Conservation (phyloP, 345 rosid genomes). For the Eucalyptus urophylla region DNA sequence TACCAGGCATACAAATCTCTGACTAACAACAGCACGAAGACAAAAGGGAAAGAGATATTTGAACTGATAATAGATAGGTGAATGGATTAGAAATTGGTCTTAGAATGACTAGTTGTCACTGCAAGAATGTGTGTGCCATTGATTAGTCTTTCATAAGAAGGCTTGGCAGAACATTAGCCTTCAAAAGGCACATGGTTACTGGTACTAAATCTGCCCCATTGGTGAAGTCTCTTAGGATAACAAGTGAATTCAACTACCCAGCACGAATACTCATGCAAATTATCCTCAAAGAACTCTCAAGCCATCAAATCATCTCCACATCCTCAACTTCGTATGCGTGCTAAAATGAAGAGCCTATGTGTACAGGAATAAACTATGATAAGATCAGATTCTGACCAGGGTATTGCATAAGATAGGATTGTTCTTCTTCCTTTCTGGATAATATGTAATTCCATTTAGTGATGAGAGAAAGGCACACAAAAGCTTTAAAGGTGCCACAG, state of each 20-base stretch:
- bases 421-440: neutral
- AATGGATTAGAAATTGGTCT: neutral
- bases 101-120: neutral
- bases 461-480: neutral
- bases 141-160: neutral
- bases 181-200: neutral
- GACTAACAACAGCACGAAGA: neutral
- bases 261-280: neutral
- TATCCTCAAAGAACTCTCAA: neutral
- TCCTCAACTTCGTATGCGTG: neutral
- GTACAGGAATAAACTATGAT: neutral
- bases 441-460: neutral
- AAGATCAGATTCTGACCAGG: neutral
- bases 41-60: neutral
- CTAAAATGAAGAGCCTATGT: neutral
- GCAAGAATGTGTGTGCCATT: neutral
- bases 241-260: neutral
- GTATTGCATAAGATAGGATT: neutral
- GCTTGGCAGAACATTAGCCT: neutral
- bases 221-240: neutral
- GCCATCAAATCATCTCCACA: neutral
- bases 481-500: neutral
- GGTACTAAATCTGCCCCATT: neutral
- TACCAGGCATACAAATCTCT: neutral
- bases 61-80: neutral